Evolutionary conservation across 2,329 filamentous ascomycete genomes (phyloP), one percentile per base, ranked within the genome.

Genomic region (Scortechinia acanthostroma): DNA sequence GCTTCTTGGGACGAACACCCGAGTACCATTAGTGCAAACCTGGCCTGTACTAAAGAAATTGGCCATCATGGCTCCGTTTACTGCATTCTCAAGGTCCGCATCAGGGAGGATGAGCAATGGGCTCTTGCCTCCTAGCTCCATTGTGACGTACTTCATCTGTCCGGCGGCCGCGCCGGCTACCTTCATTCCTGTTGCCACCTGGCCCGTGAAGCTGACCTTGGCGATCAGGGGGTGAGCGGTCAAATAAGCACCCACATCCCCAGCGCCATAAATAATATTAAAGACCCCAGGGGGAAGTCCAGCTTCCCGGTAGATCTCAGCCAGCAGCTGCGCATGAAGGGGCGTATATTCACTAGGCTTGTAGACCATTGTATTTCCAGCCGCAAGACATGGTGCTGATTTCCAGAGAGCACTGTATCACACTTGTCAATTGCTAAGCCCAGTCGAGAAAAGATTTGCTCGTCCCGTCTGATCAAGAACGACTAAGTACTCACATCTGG

Each of bases 1-100:
- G 28, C 65, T 59, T 23, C 72, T 66, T 0, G 86, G 88, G 2
- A 95, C 75, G 59, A 95, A 95, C 23, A 95, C 89, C 10, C 90
- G 76, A 1, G 90, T 95, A 43, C 90, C 90, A 60, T 95, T 95
- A 43, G 90, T 95, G 74, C 90, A 95, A 43, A 95, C 89, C 64
- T 95, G 90, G 22, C 90, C 90, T 0, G 86, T 87, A 52, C 85
- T 90, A 72, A 87, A 95, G 68, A 95, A 95, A 64, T 95, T 95
- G 54, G 89, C 90, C 73, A 94, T 88, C 85, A 95, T 91, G 50
- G 88, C 89, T 22, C 88, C 86, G 56, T 95, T 84, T 23, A 88
- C 90, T n/a, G 90, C 90, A 55, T 80, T 78, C 42, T 88, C 82
- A 17, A 91, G 63, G 44, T 88, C 79, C 15, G 86, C 86, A 56